Conservation (phyloP, 83 land plant genomes). For the Picea abies region DNA sequence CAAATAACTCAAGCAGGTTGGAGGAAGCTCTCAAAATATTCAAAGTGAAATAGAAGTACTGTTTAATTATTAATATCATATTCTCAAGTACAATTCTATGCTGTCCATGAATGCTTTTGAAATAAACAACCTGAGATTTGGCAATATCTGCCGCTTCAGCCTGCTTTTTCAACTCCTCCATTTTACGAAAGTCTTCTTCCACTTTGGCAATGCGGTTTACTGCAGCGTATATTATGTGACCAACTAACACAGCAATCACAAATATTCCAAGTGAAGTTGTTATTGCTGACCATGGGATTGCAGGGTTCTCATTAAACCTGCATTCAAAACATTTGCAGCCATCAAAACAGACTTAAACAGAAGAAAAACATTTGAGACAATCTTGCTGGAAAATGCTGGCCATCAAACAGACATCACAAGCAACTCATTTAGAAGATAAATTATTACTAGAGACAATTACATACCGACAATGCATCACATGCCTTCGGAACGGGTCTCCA, state of each 20-base stretch:
- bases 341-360: not conserved
- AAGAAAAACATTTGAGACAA: not conserved
- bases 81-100: not conserved
- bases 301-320: constrained; percentile 49
- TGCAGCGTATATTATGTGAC: constrained; percentile 56
- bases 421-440: not conserved
- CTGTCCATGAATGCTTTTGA: not conserved
- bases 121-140: constrained; percentile 58
- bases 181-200: constrained; percentile 61
- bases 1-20: not conserved
- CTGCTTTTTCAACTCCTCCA: constrained; percentile 59
- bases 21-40: not conserved
- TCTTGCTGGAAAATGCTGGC: not conserved
- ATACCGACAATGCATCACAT: constrained; percentile 91
- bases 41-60: not conserved
- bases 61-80: no score
- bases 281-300: constrained; percentile 63
- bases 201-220: constrained; percentile 58
- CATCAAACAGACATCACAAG: not conserved
- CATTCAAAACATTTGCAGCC: constrained; percentile 4
- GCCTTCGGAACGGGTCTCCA: constrained; percentile 93
- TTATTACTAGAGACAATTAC: not conserved
- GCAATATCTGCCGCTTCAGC: constrained; percentile 74
- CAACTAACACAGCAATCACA: constrained; percentile 49
- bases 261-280: constrained; percentile 41